Conservation (phyloP, 169 alveolate species). For the Plasmodium gonderi region DNA sequence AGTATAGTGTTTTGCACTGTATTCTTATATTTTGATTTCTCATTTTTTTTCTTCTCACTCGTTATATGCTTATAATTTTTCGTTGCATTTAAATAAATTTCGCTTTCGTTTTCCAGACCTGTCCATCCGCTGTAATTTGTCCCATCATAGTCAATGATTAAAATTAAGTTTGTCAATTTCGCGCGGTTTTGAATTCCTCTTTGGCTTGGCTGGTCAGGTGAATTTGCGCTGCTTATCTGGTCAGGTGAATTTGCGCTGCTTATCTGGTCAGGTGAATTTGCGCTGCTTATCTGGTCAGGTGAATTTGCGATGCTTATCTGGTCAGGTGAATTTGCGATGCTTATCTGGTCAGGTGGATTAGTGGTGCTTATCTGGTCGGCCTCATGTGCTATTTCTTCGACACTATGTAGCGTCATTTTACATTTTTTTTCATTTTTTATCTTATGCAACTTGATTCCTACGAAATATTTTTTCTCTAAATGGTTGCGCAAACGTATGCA, state of each 20-base stretch:
- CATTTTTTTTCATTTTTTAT: background rate
- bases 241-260: too few species aligned
- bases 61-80: slow-evolving; percentile 16
- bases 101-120: slow-evolving; percentile 77
- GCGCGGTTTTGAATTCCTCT: background rate
- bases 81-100: slow-evolving; percentile 24
- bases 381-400: background rate
- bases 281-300: background rate
- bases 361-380: background rate
- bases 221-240: background rate
- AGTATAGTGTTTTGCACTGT: slow-evolving; percentile 76
- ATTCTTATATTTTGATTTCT: background rate
- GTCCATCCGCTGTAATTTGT: slow-evolving; percentile 80
- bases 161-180: slow-evolving; percentile 76
- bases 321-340: too few species aligned
- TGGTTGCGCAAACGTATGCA: background rate
- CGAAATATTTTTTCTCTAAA: background rate
- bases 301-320: too few species aligned
- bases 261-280: too few species aligned
- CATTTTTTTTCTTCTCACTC: background rate
- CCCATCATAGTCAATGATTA: slow-evolving; percentile 82
- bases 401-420: background rate
- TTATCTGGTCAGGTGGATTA: background rate
- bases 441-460: background rate
- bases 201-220: background rate